Conservation (phyloP, 441 rosid species). For the Adansonia gregorii region DNA sequence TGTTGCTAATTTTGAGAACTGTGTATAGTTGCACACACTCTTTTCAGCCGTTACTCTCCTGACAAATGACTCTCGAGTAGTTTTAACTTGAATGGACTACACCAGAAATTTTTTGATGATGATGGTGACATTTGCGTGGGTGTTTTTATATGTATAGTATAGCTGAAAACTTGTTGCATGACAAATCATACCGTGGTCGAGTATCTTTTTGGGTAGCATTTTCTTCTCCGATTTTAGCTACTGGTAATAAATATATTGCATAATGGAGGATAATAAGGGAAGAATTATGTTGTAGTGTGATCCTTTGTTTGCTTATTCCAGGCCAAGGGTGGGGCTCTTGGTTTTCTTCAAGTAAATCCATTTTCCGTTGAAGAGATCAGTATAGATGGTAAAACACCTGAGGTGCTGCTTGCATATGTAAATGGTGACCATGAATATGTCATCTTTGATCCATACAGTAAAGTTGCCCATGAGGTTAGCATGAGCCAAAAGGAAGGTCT, state of each 20-base stretch:
- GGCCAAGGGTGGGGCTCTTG: constrained; percentile 86
- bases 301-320: constrained; percentile 37
- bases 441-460: constrained; percentile 68
- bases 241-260: neutral
- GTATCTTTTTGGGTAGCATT: neutral
- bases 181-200: neutral
- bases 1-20: neutral
- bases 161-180: neutral
- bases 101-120: neutral
- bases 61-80: neutral
- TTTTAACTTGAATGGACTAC: neutral
- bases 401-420: constrained; percentile 61
- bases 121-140: neutral
- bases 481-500: constrained; percentile 34
- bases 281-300: constrained; percentile 21
- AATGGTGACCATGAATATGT: constrained; percentile 88
- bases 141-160: neutral
- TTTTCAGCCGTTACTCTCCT: neutral
- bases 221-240: neutral
- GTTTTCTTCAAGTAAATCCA: constrained; percentile 54
- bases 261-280: neutral
- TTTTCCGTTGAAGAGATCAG: constrained; percentile 37
- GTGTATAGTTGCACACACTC: neutral
- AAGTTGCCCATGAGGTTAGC: constrained; percentile 54
- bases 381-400: constrained; percentile 47